Base-by-base conservation (phyloP, 495 filamentous ascomycete genomes). In the Achaetomiella virescens region DNA sequence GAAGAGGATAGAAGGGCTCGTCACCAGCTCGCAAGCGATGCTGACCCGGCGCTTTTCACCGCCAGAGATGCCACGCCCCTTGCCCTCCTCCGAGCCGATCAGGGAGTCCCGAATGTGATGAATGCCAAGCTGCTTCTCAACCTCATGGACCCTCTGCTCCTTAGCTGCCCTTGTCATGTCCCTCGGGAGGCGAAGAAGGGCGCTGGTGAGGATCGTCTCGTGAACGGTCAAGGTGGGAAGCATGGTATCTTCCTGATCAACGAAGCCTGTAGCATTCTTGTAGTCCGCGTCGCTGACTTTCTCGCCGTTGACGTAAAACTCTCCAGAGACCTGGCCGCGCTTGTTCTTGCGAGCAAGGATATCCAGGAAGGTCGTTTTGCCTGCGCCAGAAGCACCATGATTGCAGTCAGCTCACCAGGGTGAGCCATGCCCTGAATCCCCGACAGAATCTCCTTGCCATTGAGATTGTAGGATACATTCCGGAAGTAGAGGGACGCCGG, bases 231-330 rank as follows among this genome's bases (percentile, higher is more conserved):
- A 74, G 6, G 93, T 98, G 4, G 93, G 86, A 50, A 98, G 81
- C 91, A 98, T 96, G 7, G 92, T 95, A 64, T 97, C 93, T 61
- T 97, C 93, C 70, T 98, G 93, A 60, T 98, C 95, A 31, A 98
- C 93, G 62, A 98, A 98, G 42, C 93, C 93, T 46, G 95, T 85
- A 62, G 96, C 91, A 58, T 79, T 89, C 67, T 87, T 88, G 70
- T 90, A 98, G 29, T 97, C 90, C 43, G 82, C 68, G 69, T 98
- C 90, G 46, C 72, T 78, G 37, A 97, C 81, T 69, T 88, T 90
- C 66, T 97, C 89, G 33, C 93, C 93, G 64, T 98, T 97, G 48
- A 98, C 85, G 63, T 86, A 95, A 63, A 97, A 96, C 49, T 95
- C 79, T 18, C 93, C 93, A 5, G 79, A 74, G 2, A 88, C 84